A percentile compares a stretch with the other conserved stretches of the same genome.
Evolutionary conservation across 352 stramenopile genomes (phyloP).

Genomic region (Globisporangium splendens): DNA sequence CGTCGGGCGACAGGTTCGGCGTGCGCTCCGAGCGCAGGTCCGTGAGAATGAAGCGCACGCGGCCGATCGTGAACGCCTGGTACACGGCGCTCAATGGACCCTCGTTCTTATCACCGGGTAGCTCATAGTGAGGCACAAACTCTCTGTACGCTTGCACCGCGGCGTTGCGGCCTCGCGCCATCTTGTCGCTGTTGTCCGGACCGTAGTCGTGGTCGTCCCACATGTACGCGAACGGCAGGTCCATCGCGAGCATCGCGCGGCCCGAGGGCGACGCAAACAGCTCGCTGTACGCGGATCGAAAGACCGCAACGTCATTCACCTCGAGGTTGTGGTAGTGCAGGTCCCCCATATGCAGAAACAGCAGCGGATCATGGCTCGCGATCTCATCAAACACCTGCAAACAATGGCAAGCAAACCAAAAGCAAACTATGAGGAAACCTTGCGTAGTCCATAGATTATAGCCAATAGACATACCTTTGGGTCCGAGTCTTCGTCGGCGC

Average conservation of each 20-base stretch:
- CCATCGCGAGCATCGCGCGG: constrained; percentile 73
- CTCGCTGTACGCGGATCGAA: constrained; percentile 61
- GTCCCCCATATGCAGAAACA: constrained; percentile 89
- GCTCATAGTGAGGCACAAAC: constrained; percentile 75
- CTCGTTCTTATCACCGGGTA: constrained; percentile 15
- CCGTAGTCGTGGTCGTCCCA: constrained; percentile 91
- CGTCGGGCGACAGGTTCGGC: constrained; percentile 55
- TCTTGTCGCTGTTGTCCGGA: constrained; percentile 86
- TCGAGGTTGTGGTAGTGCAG: constrained; percentile 86
- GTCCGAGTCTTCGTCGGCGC: constrained; percentile 77
- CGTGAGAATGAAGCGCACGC: constrained; percentile 82
- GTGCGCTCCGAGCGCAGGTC: constrained; percentile 76
- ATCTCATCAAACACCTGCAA: constrained; percentile 60
- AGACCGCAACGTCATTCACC: constrained; percentile 54
- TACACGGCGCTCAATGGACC: constrained; percentile 45
- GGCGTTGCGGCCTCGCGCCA: constrained; percentile 57
- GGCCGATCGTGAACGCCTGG: constrained; percentile 82
- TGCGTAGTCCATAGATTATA: constrained; percentile 4
- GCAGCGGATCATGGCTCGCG: constrained; percentile 52
- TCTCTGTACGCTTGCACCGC: constrained; percentile 79
- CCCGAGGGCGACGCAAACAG: constrained; percentile 72
- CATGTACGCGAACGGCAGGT: constrained; percentile 87
- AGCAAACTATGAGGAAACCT: no score
- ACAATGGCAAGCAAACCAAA: background rate
- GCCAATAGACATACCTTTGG: constrained; percentile 31